A percentile compares a stretch with the other conserved stretches of the same genome.
phyloP scores from a whole-genome alignment of 225 moss, liverwort and hornwort species.

The Rhytidiadelphus loreus region DNA sequence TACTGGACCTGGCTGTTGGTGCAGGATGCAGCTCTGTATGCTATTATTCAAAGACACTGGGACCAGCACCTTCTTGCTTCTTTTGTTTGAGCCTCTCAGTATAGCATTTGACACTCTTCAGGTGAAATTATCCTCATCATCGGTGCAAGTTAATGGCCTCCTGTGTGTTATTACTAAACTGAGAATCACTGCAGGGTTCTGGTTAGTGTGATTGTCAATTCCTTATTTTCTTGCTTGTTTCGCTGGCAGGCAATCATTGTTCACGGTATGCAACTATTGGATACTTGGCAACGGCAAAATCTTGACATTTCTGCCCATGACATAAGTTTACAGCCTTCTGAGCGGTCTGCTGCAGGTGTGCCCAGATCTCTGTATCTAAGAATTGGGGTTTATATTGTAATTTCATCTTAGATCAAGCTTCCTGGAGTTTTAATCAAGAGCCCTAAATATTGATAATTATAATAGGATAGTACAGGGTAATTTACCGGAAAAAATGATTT shows the following conservation, averaged over 20 bases:
- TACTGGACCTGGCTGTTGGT: conserved; percentile 7
- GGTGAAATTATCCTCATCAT: conserved; percentile 26
- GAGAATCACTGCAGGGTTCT: neutral
- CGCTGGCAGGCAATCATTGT: conserved; percentile 77
- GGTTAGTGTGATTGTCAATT: neutral
- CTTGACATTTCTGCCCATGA: conserved; percentile 45
- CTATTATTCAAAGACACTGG: conserved; percentile 79
- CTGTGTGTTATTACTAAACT: neutral
- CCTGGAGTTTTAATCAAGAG: neutral
- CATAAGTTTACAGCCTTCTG: conserved; percentile 62
- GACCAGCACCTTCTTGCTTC: conserved; percentile 83
- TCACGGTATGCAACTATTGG: conserved; percentile 89
- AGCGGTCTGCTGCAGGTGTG: conserved; percentile 95
- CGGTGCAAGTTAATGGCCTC: neutral
- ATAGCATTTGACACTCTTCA: conserved; percentile 95
- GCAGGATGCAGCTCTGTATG: conserved; percentile 92
- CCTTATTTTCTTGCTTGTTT: neutral
- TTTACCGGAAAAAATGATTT: neutral
- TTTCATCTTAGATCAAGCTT: neutral
- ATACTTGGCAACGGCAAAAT: conserved; percentile 84
- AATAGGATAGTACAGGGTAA: neutral
- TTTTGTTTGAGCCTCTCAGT: conserved; percentile 96
- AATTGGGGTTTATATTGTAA: neutral
- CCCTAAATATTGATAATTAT: neutral
- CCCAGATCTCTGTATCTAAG: neutral